Percentiles rank a stretch among this genome's conserved stretches.
Conservation (phyloP, 768 basidiomycete genomes). For the Leucosporidium creatinivorum region DNA sequence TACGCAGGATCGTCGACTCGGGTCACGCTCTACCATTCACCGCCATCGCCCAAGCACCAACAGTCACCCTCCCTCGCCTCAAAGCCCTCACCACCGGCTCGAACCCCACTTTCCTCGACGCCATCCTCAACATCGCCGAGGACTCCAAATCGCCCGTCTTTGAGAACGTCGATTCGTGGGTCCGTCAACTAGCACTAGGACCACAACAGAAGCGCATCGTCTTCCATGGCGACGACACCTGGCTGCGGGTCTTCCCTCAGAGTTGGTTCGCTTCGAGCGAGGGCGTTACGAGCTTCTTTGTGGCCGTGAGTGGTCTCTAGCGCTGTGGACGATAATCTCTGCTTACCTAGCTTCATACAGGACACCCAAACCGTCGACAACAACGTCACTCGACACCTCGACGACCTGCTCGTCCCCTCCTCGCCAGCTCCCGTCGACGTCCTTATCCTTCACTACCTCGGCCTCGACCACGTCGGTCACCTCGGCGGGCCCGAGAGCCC, state of each 20-base stretch:
- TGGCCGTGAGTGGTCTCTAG: conserved; percentile 2
- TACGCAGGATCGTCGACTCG: conserved; percentile 44
- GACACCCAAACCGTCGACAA: conserved; percentile 89
- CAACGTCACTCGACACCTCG: conserved; percentile 74
- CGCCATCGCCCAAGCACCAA: conserved; percentile 83
- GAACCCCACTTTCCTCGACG: conserved; percentile 84
- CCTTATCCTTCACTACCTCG: conserved; percentile 86
- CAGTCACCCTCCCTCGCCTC: conserved; percentile 82
- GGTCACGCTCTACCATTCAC: conserved; percentile 75
- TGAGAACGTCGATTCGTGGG: conserved; percentile 53
- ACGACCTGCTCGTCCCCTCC: conserved; percentile 55
- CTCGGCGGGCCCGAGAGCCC: conserved; percentile 58
- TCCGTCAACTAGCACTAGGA: conserved; percentile 9
- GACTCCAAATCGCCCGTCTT: conserved; percentile 60
- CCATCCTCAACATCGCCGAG: conserved; percentile 72
- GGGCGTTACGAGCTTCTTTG: conserved; percentile 91
- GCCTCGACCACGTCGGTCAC: conserved; percentile 95
- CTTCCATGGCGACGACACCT: conserved; percentile 86
- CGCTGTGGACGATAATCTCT: accelerated
- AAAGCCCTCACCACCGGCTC: conserved; percentile 92
- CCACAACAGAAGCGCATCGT: neutral
- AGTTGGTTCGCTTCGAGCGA: conserved; percentile 50
- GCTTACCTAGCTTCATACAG: conserved; percentile 48
- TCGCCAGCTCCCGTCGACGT: conserved; percentile 49
- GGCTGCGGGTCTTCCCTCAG: conserved; percentile 74